These are phyloP conservation scores for Dendrostoma leiphaemia DNA, from an alignment of 2,329 filamentous ascomycete genomes.

Conservation along the genomic window DNA sequence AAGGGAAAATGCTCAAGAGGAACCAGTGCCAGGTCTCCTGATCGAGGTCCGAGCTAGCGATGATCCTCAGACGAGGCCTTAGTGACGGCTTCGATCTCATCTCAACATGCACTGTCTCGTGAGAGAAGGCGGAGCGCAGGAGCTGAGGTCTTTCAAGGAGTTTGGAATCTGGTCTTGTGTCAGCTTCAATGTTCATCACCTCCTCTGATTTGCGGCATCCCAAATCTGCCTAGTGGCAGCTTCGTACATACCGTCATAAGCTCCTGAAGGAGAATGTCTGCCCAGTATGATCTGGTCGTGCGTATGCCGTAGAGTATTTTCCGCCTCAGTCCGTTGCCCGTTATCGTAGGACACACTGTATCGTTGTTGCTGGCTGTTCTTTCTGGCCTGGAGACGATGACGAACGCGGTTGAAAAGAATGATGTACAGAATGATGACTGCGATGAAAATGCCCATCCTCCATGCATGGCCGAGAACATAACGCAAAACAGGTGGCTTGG, in stretches of 20 bases:
- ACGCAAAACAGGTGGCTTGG: slow-evolving; percentile 8
- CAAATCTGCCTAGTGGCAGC: too few species aligned
- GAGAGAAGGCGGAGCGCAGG: slow-evolving; percentile 1
- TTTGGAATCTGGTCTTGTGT: too few species aligned
- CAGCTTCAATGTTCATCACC: too few species aligned
- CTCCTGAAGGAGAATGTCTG: not conserved
- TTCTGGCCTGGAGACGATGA: slow-evolving; percentile 2
- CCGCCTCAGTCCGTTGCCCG: not conserved
- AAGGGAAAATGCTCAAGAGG: slow-evolving; percentile 11
- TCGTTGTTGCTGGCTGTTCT: slow-evolving; percentile 4
- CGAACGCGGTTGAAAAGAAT: slow-evolving; percentile 5
- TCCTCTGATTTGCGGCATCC: too few species aligned
- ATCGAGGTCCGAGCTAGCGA: slow-evolving; percentile 9
- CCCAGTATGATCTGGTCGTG: slow-evolving; percentile 1
- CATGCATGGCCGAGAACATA: slow-evolving; percentile 15
- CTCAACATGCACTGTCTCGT: not conserved
- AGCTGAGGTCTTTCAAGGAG: too few species aligned
- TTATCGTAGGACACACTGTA: not conserved
- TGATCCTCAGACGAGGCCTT: not conserved
- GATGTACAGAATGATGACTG: not conserved
- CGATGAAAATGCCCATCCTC: not conserved
- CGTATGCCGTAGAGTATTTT: not conserved
- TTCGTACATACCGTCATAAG: not conserved
- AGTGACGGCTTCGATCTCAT: not conserved
- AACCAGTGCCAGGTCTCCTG: slow-evolving; percentile 17